Evolutionary conservation across 1,139 yeast species (phyloP).

Genomic region (Taiozyma onychis): DNA sequence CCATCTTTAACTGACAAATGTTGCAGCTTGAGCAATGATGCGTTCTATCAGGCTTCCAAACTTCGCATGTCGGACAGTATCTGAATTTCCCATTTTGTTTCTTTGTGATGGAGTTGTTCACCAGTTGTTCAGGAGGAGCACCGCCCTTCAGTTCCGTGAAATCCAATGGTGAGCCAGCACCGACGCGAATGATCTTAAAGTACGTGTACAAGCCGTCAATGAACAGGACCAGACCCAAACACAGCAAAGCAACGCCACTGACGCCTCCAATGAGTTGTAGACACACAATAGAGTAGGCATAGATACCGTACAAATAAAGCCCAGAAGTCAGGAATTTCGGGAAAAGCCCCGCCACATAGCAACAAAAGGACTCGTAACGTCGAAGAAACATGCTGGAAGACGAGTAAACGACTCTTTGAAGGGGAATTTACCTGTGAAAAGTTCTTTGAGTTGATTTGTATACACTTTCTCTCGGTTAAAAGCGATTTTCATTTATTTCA

Average conservation of each 20-base stretch:
- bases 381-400: not conserved
- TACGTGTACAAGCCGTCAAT: conserved; percentile 39
- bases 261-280: conserved; percentile 22
- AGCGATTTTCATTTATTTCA: too few species aligned
- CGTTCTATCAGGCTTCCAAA: conserved; percentile 91
- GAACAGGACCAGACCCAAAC: conserved; percentile 16
- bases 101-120: conserved; percentile 32
- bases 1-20: conserved; percentile 70
- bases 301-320: conserved; percentile 55
- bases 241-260: conserved; percentile 12
- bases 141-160: conserved; percentile 32
- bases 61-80: conserved; percentile 65
- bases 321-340: conserved; percentile 54
- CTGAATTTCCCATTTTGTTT: conserved; percentile 42
- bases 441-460: too few species aligned
- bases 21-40: conserved; percentile 83
- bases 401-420: too few species aligned
- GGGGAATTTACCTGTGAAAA: too few species aligned
- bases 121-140: conserved; percentile 19
- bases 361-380: conserved; percentile 33
- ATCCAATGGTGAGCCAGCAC: conserved; percentile 64
- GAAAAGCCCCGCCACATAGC: conserved; percentile 44
- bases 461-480: too few species aligned
- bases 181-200: conserved; percentile 44
- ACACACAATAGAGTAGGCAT: conserved; percentile 32